Conservation (phyloP, 371 early-diverging fungal genomes). For the Mucor mucedo region DNA sequence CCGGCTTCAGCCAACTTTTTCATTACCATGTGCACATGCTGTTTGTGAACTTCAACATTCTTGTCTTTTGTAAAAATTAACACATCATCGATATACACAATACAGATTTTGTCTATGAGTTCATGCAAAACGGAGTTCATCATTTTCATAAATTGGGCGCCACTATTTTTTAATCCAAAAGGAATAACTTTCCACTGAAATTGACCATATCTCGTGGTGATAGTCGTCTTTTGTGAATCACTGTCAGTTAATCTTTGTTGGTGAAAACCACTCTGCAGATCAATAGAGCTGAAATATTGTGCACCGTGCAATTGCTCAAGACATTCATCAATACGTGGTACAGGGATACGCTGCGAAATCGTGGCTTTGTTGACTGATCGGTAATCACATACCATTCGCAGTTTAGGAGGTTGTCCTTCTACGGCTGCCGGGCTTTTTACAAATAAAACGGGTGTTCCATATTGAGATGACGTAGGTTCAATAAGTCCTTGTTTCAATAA, state of each 20-base stretch:
- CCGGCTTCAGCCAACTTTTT: conserved; percentile 30
- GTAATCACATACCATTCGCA: conserved; percentile 45
- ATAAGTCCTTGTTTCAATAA: conserved; percentile 25
- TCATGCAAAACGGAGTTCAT: conserved; percentile 40
- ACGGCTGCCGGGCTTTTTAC: conserved; percentile 32
- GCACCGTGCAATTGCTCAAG: conserved; percentile 43
- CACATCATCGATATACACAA: conserved; percentile 64
- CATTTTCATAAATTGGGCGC: conserved; percentile 43
- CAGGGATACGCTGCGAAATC: conserved; percentile 41
- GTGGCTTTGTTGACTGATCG: conserved; percentile 46
- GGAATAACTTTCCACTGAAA: conserved; percentile 50
- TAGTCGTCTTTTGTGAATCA: conserved; percentile 31
- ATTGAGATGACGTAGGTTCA: conserved; percentile 36
- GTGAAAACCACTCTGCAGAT: conserved; percentile 48
- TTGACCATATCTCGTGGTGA: conserved; percentile 40
- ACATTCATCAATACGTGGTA: conserved; percentile 55
- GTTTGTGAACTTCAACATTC: conserved; percentile 41
- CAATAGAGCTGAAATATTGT: conserved; percentile 49
- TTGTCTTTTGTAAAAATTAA: conserved; percentile 50
- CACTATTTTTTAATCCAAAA: conserved; percentile 54
- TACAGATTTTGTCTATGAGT: conserved; percentile 36
- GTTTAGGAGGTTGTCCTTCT: conserved; percentile 23
- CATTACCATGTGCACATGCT: conserved; percentile 44
- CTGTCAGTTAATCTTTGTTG: conserved; percentile 43
- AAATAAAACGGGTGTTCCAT: conserved; percentile 50